Percentiles rank a stretch among this genome's conserved stretches.
phyloP scores from a whole-genome alignment of 345 rosid genomes.

The Kernera saxatilis region DNA sequence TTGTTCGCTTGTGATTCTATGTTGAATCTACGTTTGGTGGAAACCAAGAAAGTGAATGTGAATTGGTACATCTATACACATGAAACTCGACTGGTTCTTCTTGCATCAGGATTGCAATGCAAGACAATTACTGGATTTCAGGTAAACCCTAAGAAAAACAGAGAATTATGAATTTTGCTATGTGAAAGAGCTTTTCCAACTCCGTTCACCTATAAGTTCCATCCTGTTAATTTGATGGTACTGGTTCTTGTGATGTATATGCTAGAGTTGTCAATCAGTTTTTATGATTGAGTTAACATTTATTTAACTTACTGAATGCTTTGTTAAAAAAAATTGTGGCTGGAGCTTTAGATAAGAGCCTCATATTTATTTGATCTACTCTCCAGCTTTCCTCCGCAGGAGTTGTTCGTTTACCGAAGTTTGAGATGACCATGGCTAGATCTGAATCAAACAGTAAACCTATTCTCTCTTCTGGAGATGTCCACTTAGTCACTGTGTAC shows the following conservation, averaged over 20 bases:
- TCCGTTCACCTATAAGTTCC: neutral
- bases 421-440: slow-evolving; percentile 93
- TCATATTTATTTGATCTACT: slow-evolving; percentile 22
- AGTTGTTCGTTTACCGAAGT: slow-evolving; percentile 78
- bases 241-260: neutral
- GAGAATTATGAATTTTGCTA: neutral
- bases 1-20: slow-evolving; percentile 60
- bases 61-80: slow-evolving; percentile 91
- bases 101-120: slow-evolving; percentile 99
- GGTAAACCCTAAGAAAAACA: slow-evolving; percentile 35
- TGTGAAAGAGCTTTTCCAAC: neutral
- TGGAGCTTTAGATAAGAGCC: neutral
- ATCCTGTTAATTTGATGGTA: neutral
- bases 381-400: slow-evolving; percentile 93
- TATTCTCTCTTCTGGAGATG: slow-evolving; percentile 84
- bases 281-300: slow-evolving; percentile 8
- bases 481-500: slow-evolving; percentile 78
- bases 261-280: neutral
- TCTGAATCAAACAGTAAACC: slow-evolving; percentile 83
- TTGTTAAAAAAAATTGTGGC: neutral
- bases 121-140: slow-evolving; percentile 83
- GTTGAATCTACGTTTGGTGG: slow-evolving; percentile 70
- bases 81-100: slow-evolving; percentile 93
- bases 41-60: slow-evolving; percentile 63
- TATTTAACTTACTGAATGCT: neutral